phyloP scores from a whole-genome alignment of 2,329 filamentous ascomycete genomes.

The Penicillium sp. region DNA sequence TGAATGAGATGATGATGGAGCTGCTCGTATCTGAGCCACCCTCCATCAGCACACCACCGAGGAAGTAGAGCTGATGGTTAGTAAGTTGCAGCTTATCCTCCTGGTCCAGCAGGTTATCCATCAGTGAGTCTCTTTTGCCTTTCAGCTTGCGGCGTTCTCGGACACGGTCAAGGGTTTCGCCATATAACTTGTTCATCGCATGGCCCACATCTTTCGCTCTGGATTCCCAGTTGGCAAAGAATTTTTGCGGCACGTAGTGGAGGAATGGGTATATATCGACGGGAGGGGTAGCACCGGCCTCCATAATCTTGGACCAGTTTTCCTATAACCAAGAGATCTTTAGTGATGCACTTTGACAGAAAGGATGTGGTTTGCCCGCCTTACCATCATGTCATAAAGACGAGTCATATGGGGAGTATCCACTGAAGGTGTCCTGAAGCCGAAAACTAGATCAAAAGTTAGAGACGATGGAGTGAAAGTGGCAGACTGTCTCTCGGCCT shows the following conservation, averaged over 20 bases:
- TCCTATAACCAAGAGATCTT: background rate
- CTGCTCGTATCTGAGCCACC: background rate
- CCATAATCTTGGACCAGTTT: constrained; percentile 1
- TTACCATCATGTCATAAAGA: background rate
- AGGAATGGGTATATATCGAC: background rate
- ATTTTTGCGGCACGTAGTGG: background rate
- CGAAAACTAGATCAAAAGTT: background rate
- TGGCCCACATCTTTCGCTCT: background rate
- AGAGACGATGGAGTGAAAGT: background rate
- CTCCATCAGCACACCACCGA: constrained; percentile 1
- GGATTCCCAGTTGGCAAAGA: background rate
- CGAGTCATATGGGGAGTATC: background rate
- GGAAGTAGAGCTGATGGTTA: background rate
- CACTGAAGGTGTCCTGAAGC: background rate
- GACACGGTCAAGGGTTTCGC: background rate
- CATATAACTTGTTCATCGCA: background rate
- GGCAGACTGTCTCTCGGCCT: background rate
- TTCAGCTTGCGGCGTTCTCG: background rate
- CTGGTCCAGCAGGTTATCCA: background rate
- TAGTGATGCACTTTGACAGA: background rate
- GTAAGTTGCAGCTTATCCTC: background rate
- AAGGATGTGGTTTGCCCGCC: background rate
- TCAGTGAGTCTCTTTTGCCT: background rate
- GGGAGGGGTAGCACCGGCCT: constrained; percentile 5
- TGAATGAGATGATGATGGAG: background rate